These are phyloP conservation scores for Epichloe bromicola DNA, from an alignment of 2,329 filamentous ascomycete species.

Conservation along the genomic window DNA sequence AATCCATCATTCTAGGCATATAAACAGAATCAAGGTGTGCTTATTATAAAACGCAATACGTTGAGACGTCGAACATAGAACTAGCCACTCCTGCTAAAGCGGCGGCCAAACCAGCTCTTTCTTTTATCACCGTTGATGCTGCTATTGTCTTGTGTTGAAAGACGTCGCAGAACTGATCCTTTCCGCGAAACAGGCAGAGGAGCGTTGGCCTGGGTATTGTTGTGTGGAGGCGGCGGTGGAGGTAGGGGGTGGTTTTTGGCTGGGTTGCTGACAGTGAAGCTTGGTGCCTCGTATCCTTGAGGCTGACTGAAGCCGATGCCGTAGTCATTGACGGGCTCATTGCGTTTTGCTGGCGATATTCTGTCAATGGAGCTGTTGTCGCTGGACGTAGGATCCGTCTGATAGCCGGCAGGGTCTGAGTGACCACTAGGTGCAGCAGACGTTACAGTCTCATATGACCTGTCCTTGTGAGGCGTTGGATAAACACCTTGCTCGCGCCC, in stretches of 20 bases:
- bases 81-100: slow-evolving; percentile 52
- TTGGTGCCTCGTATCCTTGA: slow-evolving; percentile 28
- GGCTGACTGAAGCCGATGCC: slow-evolving; percentile 44
- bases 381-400: slow-evolving; percentile 75
- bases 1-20: neutral
- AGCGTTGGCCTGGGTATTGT: slow-evolving; percentile 9
- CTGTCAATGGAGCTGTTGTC: slow-evolving; percentile 87
- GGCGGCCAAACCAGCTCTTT: slow-evolving; percentile 78
- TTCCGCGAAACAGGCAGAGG: slow-evolving; percentile 16
- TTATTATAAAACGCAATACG: neutral
- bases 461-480: slow-evolving; percentile 51
- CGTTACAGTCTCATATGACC: slow-evolving; percentile 76
- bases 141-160: neutral
- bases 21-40: neutral
- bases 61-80: neutral
- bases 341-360: slow-evolving; percentile 41
- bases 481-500: slow-evolving; percentile 35
- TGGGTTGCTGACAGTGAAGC: slow-evolving; percentile 20
- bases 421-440: slow-evolving; percentile 63
- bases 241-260: slow-evolving; percentile 14
- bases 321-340: slow-evolving; percentile 47
- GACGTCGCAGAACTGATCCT: slow-evolving; percentile 10
- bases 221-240: slow-evolving; percentile 10
- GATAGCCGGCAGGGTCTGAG: slow-evolving; percentile 65
- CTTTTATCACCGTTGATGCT: slow-evolving; percentile 47